Evolutionary conservation across 306 rosid species (phyloP).

Genomic region (Mimosa bimucronata): DNA sequence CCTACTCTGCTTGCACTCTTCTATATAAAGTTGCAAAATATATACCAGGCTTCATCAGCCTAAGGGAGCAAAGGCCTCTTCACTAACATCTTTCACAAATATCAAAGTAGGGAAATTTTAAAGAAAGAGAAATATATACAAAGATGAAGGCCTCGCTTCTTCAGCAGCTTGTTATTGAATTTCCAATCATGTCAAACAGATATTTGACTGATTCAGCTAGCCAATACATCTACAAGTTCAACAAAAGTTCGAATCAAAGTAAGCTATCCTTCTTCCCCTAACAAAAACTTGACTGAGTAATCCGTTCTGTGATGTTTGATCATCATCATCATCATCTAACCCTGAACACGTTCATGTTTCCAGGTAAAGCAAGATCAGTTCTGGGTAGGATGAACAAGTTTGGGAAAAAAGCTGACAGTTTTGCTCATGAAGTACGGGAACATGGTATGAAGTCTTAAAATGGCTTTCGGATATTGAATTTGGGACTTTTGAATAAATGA

Average conservation of each 20-base stretch:
- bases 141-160: constrained; percentile 47
- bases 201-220: constrained; percentile 33
- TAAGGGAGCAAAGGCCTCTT: constrained; percentile 16
- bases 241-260: constrained; percentile 32
- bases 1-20: constrained; percentile 4
- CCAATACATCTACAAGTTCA: background rate
- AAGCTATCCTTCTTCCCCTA: background rate
- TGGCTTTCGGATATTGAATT: background rate
- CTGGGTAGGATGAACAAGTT: constrained; percentile 32
- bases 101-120: background rate
- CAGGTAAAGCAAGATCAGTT: constrained; percentile 40
- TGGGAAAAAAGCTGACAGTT: constrained; percentile 24
- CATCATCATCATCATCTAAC: background rate
- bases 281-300: background rate
- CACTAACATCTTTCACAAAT: background rate
- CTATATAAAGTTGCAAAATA: background rate
- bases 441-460: constrained; percentile 26
- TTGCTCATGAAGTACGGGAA: constrained; percentile 37
- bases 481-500: background rate
- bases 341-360: background rate
- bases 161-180: constrained; percentile 48
- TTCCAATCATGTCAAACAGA: constrained; percentile 37
- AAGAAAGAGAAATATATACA: background rate
- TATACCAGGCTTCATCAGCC: constrained; percentile 14
- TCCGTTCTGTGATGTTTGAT: background rate